Evolutionary conservation across 805 yeast species (phyloP).

Genomic region (Candida nanaspora): DNA sequence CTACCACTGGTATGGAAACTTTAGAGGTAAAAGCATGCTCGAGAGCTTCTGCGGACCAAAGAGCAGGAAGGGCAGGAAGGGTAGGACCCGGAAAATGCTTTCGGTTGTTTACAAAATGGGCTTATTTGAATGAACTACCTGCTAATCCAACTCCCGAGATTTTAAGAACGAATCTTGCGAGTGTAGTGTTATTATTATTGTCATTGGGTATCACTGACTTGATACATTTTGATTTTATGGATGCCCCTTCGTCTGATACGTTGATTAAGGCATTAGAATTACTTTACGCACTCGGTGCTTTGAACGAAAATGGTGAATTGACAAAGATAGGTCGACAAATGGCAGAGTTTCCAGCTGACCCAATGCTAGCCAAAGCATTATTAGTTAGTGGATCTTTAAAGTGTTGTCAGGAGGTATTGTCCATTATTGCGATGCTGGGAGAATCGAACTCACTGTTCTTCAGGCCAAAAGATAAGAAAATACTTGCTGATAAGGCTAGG

Average conservation of each 20-base stretch:
- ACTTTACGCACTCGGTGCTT: conserved; percentile 81
- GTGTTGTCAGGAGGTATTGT: conserved; percentile 62
- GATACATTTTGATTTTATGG: conserved; percentile 82
- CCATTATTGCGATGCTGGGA: conserved; percentile 77
- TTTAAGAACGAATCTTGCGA: conserved; percentile 71
- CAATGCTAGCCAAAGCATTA: conserved; percentile 75
- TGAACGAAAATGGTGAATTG: conserved; percentile 70
- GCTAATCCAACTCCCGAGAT: conserved; percentile 87
- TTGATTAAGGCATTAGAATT: conserved; percentile 72
- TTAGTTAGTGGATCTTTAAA: conserved; percentile 51
- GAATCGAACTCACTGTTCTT: conserved; percentile 67
- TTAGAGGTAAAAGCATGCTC: conserved; percentile 84
- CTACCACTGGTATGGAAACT: conserved; percentile 83
- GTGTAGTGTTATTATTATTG: conserved; percentile 67
- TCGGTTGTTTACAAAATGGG: conserved; percentile 77
- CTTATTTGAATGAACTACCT: conserved; percentile 71
- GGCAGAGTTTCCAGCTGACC: conserved; percentile 92
- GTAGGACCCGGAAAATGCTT: conserved; percentile 96
- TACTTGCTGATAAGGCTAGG: conserved; percentile 58
- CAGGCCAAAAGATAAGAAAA: conserved; percentile 60
- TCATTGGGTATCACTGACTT: conserved; percentile 83
- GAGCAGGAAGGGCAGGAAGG: conserved; percentile 98
- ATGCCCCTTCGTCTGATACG: conserved; percentile 72
- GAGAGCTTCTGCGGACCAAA: conserved; percentile 90
- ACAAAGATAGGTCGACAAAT: conserved; percentile 75